These are phyloP conservation scores for Alloteropsis semialata DNA, from an alignment of 176 grass and related monocot species.

Conservation along the genomic window DNA sequence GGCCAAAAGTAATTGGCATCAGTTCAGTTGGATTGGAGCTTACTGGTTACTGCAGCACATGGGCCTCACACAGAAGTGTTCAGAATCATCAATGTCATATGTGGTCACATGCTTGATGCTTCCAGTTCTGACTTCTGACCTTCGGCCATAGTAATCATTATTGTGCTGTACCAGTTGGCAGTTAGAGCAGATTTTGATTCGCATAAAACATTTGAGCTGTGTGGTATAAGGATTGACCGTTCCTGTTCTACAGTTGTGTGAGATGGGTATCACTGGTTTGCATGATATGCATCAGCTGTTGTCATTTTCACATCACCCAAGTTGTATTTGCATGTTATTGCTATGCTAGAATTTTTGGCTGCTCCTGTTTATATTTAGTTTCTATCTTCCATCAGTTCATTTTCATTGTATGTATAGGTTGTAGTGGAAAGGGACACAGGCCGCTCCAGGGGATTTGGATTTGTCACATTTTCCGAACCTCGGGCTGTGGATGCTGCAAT, in stretches of 20 bases:
- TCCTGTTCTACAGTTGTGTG: constrained; percentile 20
- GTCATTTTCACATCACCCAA: constrained; percentile 19
- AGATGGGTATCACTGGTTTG: constrained; percentile 39
- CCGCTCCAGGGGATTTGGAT: constrained; percentile 93
- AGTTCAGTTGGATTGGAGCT: constrained; percentile 28
- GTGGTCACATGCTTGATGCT: constrained; percentile 13
- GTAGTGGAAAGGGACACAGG: constrained; percentile 89
- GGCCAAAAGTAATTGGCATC: neutral
- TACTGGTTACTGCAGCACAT: constrained; percentile 26
- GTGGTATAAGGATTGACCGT: constrained; percentile 12
- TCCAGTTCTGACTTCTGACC: constrained; percentile 31
- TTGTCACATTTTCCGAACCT: constrained; percentile 85
- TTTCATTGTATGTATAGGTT: constrained; percentile 72
- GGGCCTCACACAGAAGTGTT: neutral
- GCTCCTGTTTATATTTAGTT: constrained; percentile 31
- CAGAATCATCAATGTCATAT: neutral
- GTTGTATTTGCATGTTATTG: constrained; percentile 31
- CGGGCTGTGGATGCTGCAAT: constrained; percentile 77
- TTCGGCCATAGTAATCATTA: constrained; percentile 22
- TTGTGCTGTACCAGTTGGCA: constrained; percentile 9
- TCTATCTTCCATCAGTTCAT: constrained; percentile 38
- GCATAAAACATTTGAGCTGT: constrained; percentile 9
- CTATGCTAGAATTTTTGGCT: constrained; percentile 27
- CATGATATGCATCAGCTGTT: constrained; percentile 29
- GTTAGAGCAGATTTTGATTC: constrained; percentile 31